Evolutionary conservation across 441 rosid genomes (phyloP).

Genomic region (Brassica balearica): DNA sequence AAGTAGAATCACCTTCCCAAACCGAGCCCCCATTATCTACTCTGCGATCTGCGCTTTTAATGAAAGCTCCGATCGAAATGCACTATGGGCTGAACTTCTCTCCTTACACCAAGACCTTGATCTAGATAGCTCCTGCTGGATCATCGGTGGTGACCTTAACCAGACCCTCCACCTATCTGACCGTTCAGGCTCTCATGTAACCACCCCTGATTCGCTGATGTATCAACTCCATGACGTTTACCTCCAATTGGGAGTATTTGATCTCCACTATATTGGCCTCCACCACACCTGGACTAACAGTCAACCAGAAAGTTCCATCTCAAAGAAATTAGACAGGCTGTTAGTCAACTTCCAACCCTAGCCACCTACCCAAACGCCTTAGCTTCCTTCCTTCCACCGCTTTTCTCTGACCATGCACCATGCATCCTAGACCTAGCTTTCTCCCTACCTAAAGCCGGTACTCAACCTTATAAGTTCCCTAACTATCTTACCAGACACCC

Average conservation of each 20-base stretch:
- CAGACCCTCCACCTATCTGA: not conserved
- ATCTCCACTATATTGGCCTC: not conserved
- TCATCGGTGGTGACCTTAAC: not conserved
- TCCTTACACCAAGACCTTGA: not conserved
- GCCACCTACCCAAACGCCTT: not conserved
- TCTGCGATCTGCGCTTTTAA: not conserved
- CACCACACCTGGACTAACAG: not conserved
- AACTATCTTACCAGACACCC: not conserved
- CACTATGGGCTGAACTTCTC: not conserved
- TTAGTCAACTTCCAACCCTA: not conserved
- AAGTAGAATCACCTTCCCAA: too few species aligned
- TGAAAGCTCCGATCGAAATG: not conserved
- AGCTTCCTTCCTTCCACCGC: not conserved
- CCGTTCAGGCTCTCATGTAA: not conserved
- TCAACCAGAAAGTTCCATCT: not conserved
- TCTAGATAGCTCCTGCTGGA: too few species aligned
- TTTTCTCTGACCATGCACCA: not conserved
- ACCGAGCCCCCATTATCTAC: not conserved
- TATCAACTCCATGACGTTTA: not conserved
- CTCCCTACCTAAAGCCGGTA: not conserved
- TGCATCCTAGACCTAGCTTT: not conserved
- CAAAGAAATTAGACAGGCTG: not conserved
- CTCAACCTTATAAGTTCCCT: not conserved
- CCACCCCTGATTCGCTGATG: not conserved
- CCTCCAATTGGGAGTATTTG: not conserved